Conservation (phyloP, 148 eudicot genomes). For the Vaccinium macrocarpon region DNA sequence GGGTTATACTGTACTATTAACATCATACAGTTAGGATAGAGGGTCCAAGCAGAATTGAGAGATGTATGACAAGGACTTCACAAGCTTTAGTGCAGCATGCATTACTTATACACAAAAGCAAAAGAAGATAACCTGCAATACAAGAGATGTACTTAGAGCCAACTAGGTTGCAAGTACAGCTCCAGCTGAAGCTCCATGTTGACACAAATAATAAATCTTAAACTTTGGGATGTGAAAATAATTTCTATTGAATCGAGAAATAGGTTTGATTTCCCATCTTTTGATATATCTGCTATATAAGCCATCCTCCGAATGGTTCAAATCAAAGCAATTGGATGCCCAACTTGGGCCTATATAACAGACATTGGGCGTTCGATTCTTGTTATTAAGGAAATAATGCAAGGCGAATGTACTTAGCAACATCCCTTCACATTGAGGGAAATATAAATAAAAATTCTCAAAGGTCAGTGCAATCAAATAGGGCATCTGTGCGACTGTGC, state of each 20-base stretch:
- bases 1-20: neutral
- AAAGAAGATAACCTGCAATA: neutral
- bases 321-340: neutral
- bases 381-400: neutral
- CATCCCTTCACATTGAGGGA: neutral
- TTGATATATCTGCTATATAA: neutral
- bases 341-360: neutral
- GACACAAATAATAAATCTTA: neutral
- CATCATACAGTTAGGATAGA: neutral
- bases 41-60: conserved; percentile 2
- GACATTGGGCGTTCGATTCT: neutral
- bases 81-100: neutral
- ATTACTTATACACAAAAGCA: neutral
- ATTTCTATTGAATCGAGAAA: neutral
- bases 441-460: neutral
- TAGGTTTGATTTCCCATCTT: neutral
- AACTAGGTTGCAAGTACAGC: conserved; percentile 1
- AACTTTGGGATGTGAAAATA: neutral
- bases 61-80: neutral
- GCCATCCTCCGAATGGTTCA: neutral
- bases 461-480: neutral
- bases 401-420: neutral
- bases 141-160: neutral
- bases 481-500: neutral
- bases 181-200: neutral